Base-by-base conservation (phyloP, 2,329 filamentous ascomycete species). In the Chaetomium strumarium region DNA sequence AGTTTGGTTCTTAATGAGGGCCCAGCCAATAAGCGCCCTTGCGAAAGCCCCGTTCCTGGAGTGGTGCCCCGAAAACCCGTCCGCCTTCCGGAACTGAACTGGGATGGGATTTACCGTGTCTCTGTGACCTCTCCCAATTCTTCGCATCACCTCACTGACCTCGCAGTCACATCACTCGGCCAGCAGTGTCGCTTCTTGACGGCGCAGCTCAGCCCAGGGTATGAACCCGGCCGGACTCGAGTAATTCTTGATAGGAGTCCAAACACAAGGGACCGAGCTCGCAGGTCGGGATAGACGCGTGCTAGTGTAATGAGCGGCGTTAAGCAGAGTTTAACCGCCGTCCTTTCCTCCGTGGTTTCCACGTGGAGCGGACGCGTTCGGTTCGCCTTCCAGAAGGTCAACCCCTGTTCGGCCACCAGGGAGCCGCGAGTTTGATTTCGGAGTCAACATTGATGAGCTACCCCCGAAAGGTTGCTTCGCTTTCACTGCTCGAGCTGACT, bases 61-160 rank as follows among this genome's bases (percentile, higher is more conserved):
- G 52, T 43, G 31, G 40, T 49, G 46, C 55, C 53, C 61, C 58
- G 60, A 58, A 59, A 61, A 52, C 59, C 59, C 60, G 60, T 55
- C 45, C 43, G 47, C 50, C 52, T 46, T 49, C n/a, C 37, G 38
- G 19, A 29, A 29, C 39, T 37, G 43, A 37, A 29, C 40, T 49
- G 30, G 44, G 34, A 46, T 58, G 45, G 56, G 53, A 44, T 42
- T 53, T 58, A 47, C 57, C 49, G 46, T 50, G n/a, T 33, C 24
- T 55, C 33, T 38, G 11, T 36, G 6, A 43, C 38, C n/a, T n/a
- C n/a, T n/a, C n/a, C n/a, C n/a, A n/a, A n/a, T 38, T 44, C 38
- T 45, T 38, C 31, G 9, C 49, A 42, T 16, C 36, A 48, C 19
- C 20, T 17, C 45, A 13, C 20, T 31, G 13, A 16, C 19, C 37